phyloP scores from a whole-genome alignment of 176 grass and related monocot genomes.

The Oryza glaberrima region DNA sequence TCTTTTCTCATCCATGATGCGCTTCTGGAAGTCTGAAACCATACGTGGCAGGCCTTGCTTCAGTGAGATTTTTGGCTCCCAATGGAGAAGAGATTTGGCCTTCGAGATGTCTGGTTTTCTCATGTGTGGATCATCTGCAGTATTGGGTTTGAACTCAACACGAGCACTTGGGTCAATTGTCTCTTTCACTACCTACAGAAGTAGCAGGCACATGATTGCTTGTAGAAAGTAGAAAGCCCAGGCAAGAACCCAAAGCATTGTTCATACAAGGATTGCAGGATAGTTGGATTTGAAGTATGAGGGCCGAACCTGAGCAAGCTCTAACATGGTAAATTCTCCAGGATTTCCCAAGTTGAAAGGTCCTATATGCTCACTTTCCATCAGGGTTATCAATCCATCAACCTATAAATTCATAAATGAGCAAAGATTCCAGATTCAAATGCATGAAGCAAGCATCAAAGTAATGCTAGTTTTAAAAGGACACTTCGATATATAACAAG shows the following conservation, averaged over 20 bases:
- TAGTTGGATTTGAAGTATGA: neutral
- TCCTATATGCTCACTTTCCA: slow-evolving; percentile 84
- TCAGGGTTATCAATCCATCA: slow-evolving; percentile 79
- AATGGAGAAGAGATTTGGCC: slow-evolving; percentile 82
- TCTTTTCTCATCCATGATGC: slow-evolving; percentile 75
- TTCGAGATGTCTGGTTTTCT: slow-evolving; percentile 95
- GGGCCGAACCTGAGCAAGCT: slow-evolving; percentile 79
- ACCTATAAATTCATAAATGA: slow-evolving; percentile 57
- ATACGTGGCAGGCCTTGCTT: slow-evolving; percentile 79
- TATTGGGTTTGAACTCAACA: slow-evolving; percentile 83
- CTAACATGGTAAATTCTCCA: slow-evolving; percentile 94
- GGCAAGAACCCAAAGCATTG: neutral
- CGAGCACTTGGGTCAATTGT: slow-evolving; percentile 74
- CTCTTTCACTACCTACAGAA: slow-evolving; percentile 84
- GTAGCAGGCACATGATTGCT: slow-evolving; percentile 23
- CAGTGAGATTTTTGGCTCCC: slow-evolving; percentile 85
- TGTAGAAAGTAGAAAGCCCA: neutral
- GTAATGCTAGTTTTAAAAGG: neutral
- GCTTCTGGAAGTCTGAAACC: slow-evolving; percentile 91
- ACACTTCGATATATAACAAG: slow-evolving; percentile 4
- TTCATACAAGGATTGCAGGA: neutral
- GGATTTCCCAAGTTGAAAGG: slow-evolving; percentile 99
- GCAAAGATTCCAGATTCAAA: slow-evolving; percentile 1
- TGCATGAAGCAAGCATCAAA: neutral
- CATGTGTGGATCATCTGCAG: slow-evolving; percentile 95